phyloP scores from a whole-genome alignment of 78 protist genomes.

The Guillardia theta region DNA sequence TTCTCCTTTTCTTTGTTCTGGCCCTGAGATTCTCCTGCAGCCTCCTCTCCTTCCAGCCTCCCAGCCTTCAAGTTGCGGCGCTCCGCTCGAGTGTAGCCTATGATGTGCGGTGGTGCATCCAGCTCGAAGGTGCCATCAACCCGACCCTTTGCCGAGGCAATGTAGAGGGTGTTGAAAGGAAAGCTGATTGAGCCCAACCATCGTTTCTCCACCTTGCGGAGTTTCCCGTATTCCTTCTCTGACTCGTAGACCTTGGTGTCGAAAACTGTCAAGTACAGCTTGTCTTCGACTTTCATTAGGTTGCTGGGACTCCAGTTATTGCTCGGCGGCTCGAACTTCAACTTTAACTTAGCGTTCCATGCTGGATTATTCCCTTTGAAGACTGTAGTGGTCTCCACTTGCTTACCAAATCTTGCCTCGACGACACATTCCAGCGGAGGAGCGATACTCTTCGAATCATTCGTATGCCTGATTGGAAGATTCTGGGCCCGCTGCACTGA shows the following conservation, averaged over 20 bases:
- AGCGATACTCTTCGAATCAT: too few species aligned
- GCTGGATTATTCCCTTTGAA: neutral
- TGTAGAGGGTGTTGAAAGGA: neutral
- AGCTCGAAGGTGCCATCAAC: neutral
- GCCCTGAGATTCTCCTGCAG: neutral
- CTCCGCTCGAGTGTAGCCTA: neutral
- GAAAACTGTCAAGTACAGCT: neutral
- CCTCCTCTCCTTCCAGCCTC: neutral
- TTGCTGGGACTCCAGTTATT: neutral
- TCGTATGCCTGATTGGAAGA: too few species aligned
- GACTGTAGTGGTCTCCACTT: neutral
- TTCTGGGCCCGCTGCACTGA: too few species aligned
- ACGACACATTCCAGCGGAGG: neutral
- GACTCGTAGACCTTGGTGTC: neutral
- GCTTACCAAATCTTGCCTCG: neutral
- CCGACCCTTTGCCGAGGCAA: neutral
- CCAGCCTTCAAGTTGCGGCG: neutral
- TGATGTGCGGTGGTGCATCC: neutral
- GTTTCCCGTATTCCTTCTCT: neutral
- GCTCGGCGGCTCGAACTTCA: neutral
- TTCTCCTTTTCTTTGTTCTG: neutral
- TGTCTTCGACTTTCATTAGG: neutral
- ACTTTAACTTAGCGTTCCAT: neutral
- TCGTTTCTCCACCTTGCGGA: neutral
- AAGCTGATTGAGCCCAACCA: neutral